Evolutionary conservation across 2,329 filamentous ascomycete species (phyloP), one percentile per base, ranked within the genome.

Genomic region (Sordariomycetes sp.): DNA sequence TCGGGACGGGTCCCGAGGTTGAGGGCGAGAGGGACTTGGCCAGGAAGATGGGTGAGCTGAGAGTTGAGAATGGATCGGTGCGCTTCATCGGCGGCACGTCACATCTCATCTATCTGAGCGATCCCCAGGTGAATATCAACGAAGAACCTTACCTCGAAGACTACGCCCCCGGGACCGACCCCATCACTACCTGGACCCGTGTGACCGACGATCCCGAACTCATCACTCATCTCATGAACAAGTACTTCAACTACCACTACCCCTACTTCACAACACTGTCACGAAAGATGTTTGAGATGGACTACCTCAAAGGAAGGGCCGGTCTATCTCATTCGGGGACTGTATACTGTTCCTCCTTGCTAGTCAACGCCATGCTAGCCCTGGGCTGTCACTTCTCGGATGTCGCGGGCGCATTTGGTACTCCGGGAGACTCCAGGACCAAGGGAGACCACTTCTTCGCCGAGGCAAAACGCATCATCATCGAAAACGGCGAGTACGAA

Each of bases 241-340:
- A 96, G 85, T 98, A 98, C 60, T 96, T 96, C 61, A 86, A 80
- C 47, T 96, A 90, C 83, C 92, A 96, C 58, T 96, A 96, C 57
- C 81, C 87, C 14, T 96, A 92, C 59, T 98, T 96, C 55, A 90
- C 87, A 4, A 92, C 85, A 0, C 66, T 96, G 6, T 90, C 88
- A 10, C 93, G 86, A 54, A 78, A 72, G 24, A 64, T 94, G 21
- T 96, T 98, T 53, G 88, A 85, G 51, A 73, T 81, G 27, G 88
- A 96, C 53, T 95, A 94, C 47, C 56, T 81, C 29, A 72, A 70
- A 11, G 90, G 92, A 1, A 78, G 71, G 40, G 73, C 74, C 4
- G 64, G 65, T 2, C 58, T 67, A 10, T 26, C 30, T 2, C 30
- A 32, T 50, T 74, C 63, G 36, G 63, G 63, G 29, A 83, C 78